Percentiles rank a stretch among this genome's conserved stretches.
phyloP scores from a whole-genome alignment of 257 asterid species.

The Salvia hispanica region DNA sequence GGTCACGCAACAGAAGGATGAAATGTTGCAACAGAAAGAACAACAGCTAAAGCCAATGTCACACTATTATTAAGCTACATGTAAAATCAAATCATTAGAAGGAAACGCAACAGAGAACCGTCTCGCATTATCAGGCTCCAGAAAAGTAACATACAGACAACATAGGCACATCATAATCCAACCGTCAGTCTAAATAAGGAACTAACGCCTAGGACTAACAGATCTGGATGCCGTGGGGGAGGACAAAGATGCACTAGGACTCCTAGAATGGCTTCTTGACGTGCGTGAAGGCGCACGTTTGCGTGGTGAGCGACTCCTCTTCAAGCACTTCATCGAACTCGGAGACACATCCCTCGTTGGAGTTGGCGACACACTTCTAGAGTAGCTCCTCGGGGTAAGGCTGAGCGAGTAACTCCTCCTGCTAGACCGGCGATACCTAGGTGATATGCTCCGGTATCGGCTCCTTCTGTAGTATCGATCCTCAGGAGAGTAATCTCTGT shows the following conservation, averaged over 20 bases:
- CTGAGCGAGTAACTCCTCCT: constrained; percentile 52
- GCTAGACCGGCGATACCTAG: constrained; percentile 28
- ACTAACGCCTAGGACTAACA: constrained; percentile 32
- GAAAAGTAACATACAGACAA: not conserved
- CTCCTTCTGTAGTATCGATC: constrained; percentile 37
- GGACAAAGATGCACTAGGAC: constrained; percentile 50
- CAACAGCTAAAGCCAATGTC: too few species aligned
- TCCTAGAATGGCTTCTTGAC: constrained; percentile 54
- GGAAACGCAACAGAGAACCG: too few species aligned
- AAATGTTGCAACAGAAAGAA: not conserved
- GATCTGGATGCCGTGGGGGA: constrained; percentile 50
- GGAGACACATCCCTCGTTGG: constrained; percentile 30
- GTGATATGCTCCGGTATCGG: constrained; percentile 43
- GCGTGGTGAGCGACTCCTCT: constrained; percentile 30
- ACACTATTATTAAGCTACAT: too few species aligned
- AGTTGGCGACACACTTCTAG: constrained; percentile 51
- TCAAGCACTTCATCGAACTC: constrained; percentile 26
- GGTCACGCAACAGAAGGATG: not conserved
- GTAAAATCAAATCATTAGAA: too few species aligned
- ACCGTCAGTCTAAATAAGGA: not conserved
- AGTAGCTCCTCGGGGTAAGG: constrained; percentile 41
- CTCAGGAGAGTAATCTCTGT: constrained; percentile 44
- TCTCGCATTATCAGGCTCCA: not conserved
- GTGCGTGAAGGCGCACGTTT: constrained; percentile 38
- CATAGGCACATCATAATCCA: not conserved